phyloP scores from a whole-genome alignment of 495 filamentous ascomycete species.

The Endocarpon pusillum region DNA sequence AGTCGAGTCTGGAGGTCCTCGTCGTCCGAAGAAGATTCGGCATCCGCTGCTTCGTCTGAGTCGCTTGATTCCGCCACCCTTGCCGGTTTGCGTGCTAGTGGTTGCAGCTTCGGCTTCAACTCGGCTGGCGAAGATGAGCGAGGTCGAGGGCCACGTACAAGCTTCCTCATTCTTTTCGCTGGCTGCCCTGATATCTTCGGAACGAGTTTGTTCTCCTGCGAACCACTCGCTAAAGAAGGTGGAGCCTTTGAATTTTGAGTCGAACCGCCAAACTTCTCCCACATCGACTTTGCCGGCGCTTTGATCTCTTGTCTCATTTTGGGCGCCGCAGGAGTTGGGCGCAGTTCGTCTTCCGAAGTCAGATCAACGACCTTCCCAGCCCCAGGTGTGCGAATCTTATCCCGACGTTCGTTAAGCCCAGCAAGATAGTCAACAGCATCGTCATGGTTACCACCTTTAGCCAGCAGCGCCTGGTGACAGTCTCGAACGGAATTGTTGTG shows the following conservation, averaged over 20 bases:
- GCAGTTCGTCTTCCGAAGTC: slow-evolving; percentile 21
- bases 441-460: slow-evolving; percentile 36
- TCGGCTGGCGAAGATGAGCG: no score
- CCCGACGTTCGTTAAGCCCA: no score
- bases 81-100: slow-evolving; percentile 8
- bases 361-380: slow-evolving; percentile 18
- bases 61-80: slow-evolving; percentile 2
- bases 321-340: slow-evolving; percentile 13
- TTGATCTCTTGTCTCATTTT: slow-evolving; percentile 14
- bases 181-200: background rate
- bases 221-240: no score
- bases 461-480: slow-evolving; percentile 35
- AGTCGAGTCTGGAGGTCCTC: slow-evolving; percentile 40
- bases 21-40: slow-evolving; percentile 19
- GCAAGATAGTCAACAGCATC: slow-evolving; percentile 38
- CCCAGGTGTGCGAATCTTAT: no score
- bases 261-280: slow-evolving; percentile 1
- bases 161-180: background rate
- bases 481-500: slow-evolving; percentile 30
- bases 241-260: no score
- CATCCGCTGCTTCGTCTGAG: no score
- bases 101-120: no score
- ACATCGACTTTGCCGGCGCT: slow-evolving; percentile 1
- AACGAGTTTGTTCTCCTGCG: no score
- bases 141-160: no score